Evolutionary conservation across 1,139 yeast species (phyloP).

Genomic region (Blastobotrys persicus): DNA sequence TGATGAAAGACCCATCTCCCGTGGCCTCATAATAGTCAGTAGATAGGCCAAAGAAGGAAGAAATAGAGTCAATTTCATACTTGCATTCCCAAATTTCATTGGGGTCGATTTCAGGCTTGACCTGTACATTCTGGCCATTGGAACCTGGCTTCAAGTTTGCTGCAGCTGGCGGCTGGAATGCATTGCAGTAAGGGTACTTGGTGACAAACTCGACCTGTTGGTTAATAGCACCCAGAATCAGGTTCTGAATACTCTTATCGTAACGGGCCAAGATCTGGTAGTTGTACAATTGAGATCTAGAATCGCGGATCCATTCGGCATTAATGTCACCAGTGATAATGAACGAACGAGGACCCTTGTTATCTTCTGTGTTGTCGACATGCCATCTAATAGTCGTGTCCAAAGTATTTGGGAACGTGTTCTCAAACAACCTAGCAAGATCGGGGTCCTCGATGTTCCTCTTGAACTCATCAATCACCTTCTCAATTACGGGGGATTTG

Average conservation of each 20-base stretch:
- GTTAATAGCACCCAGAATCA: slow-evolving; percentile 72
- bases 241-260: slow-evolving; percentile 47
- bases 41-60: slow-evolving; percentile 69
- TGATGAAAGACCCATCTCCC: slow-evolving; percentile 48
- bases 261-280: slow-evolving; percentile 57
- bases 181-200: slow-evolving; percentile 76
- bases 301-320: slow-evolving; percentile 85
- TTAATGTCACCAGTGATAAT: slow-evolving; percentile 81
- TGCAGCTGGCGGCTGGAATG: slow-evolving; percentile 77
- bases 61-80: slow-evolving; percentile 80
- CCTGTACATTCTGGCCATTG: slow-evolving; percentile 59
- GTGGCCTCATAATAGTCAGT: slow-evolving; percentile 62
- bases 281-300: slow-evolving; percentile 74
- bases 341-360: slow-evolving; percentile 38
- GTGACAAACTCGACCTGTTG: slow-evolving; percentile 65
- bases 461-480: slow-evolving; percentile 51
- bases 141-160: slow-evolving; percentile 51
- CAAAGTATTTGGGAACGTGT: slow-evolving; percentile 77
- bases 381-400: slow-evolving; percentile 85
- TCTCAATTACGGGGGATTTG: slow-evolving; percentile 57
- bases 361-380: slow-evolving; percentile 33
- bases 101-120: slow-evolving; percentile 68
- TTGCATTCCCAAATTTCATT: slow-evolving; percentile 76
- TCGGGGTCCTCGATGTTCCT: slow-evolving; percentile 55
- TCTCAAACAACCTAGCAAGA: slow-evolving; percentile 69